Percentiles rank a stretch among this genome's conserved stretches.
Evolutionary conservation across 1,284 basidiomycete genomes (phyloP).

Genomic region (Melampsora abietis-canadensis): DNA sequence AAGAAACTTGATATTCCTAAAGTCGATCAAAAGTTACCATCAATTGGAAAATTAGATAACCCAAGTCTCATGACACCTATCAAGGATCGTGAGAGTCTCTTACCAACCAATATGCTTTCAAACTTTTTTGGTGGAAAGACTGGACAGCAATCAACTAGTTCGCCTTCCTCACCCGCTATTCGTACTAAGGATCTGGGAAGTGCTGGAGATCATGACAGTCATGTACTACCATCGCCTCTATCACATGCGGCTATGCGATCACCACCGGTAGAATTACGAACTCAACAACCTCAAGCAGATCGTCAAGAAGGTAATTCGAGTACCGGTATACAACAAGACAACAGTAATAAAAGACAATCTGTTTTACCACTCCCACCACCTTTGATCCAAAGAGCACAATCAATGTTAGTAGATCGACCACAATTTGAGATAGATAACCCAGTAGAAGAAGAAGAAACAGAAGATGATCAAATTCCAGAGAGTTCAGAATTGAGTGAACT

Average conservation of each 20-base stretch:
- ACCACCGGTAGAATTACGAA: constrained; percentile 56
- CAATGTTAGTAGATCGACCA: constrained; percentile 80
- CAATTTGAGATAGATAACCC: constrained; percentile 91
- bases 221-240: constrained; percentile 45
- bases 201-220: neutral
- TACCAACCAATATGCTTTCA: constrained; percentile 55
- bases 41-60: constrained; percentile 76
- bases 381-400: constrained; percentile 72
- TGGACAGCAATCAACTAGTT: neutral
- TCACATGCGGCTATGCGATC: constrained; percentile 50
- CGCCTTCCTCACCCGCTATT: constrained; percentile 27
- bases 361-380: constrained; percentile 53
- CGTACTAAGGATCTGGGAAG: constrained; percentile 30
- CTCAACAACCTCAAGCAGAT: constrained; percentile 55
- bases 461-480: constrained; percentile 55
- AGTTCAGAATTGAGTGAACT: constrained; percentile 41
- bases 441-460: constrained; percentile 67
- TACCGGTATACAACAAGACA: constrained; percentile 34
- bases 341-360: constrained; percentile 60
- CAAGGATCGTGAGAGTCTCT: constrained; percentile 77
- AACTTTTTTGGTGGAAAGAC: constrained; percentile 46
- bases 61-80: constrained; percentile 67
- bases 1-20: constrained; percentile 72
- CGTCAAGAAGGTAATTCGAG: constrained; percentile 34
- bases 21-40: constrained; percentile 52